Base-by-base conservation (phyloP, 805 yeast species). In the Ogataea neopini region DNA sequence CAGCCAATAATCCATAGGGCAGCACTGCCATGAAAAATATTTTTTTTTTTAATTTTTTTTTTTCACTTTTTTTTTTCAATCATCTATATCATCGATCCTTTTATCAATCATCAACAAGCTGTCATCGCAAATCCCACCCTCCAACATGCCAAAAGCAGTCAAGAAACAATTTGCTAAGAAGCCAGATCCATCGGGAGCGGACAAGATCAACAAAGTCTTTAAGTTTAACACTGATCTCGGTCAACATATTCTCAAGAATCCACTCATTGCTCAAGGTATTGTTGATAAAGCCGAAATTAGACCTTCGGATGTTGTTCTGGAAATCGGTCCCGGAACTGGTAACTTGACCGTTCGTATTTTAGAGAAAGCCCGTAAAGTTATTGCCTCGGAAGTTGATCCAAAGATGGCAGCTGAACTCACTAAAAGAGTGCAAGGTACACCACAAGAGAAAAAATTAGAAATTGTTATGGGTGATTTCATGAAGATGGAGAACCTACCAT, bases 251-350 rank as follows among this genome's bases (percentile, higher is more conserved):
- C 76, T 94, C 63, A 94, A 94, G 64, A 94, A 94, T 65, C 99
- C 99, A 1, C 74, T 91, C 45, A 94, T 94, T 23, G 98, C 99
- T 5, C 98, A 94, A 66, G 98, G 97, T 13, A 94, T 94, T 66
- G 99, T 94, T 14, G 98, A 94, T 66, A 92, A 92, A 63, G 98
- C 99, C 1, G 86, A 82, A 32, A 86, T 94, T 46, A 86, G 83
- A 60, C 97, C 98, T 2, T 84, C 95, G 25, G 99, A 94, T 63
- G 81, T 83, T 6, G 98, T 94, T 1, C 74, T 94, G 35, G 99
- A 94, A 72, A 96, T 94, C 44, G 99, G 99, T 60, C 99, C 99
- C 2, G 99, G 99, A 81, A 94, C 99, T 0, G 99, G 99, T 73
- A 94, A 94, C 62, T 76, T 94, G 70, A 94, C 99, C 0, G 96